phyloP scores from a whole-genome alignment of 768 basidiomycete species.

The Tylopilus sp. region DNA sequence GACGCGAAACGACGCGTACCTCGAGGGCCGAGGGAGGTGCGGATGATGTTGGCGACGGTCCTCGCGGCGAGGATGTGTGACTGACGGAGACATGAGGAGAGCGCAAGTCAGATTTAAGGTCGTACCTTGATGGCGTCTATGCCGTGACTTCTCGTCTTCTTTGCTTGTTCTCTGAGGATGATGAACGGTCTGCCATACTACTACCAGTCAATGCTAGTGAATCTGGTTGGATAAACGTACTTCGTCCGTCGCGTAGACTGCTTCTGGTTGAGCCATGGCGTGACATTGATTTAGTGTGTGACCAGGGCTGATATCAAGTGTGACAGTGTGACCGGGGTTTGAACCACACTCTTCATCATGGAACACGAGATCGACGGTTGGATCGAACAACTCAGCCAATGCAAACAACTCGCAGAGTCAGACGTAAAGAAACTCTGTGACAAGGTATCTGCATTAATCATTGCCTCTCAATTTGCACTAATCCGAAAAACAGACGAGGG shows the following conservation, averaged over 20 bases:
- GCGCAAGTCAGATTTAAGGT: not conserved
- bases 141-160: conserved; percentile 89
- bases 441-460: too few species aligned
- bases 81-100: conserved; percentile 36
- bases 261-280: conserved; percentile 47
- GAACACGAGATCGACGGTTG: conserved; percentile 87
- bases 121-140: conserved; percentile 91
- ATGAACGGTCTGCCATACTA: conserved; percentile 97
- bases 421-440: conserved; percentile 99
- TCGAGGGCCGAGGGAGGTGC: conserved; percentile 92
- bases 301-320: conserved; percentile 22
- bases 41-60: conserved; percentile 91
- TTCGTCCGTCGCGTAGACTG: conserved; percentile 86
- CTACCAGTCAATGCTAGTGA: too few species aligned
- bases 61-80: conserved; percentile 95
- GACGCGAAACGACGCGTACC: conserved; percentile 43
- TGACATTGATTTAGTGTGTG: conserved; percentile 28
- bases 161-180: conserved; percentile 91
- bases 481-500: conserved; percentile 86
- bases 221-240: conserved; percentile 33
- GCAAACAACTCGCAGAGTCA: conserved; percentile 92
- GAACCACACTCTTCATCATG: conserved; percentile 30
- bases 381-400: conserved; percentile 95
- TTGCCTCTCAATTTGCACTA: too few species aligned
- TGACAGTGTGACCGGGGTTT: conserved; percentile 27